phyloP scores from a whole-genome alignment of 176 grass and related monocot species.

The Carex parvula region DNA sequence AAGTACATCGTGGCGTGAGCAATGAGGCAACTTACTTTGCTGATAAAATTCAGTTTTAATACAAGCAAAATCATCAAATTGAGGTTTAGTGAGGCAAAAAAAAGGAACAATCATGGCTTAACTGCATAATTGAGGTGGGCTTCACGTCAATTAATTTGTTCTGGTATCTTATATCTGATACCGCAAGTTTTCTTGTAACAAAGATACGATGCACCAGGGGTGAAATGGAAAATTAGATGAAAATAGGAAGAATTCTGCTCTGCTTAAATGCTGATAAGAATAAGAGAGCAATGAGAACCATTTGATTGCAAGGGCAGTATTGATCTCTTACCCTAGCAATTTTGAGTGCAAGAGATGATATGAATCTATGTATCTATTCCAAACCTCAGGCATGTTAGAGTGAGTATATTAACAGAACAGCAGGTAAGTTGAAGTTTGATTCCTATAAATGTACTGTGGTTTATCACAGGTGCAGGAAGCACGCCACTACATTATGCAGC shows the following conservation, averaged over 20 bases:
- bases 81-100: neutral
- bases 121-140: neutral
- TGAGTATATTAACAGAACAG: neutral
- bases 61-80: no score
- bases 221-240: neutral
- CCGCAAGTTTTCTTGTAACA: no score
- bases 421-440: neutral
- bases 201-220: no score
- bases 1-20: no score
- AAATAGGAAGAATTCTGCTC: neutral
- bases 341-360: neutral
- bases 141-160: no score
- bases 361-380: neutral
- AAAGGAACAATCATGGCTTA: neutral
- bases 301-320: neutral
- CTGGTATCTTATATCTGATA: no score
- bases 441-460: neutral
- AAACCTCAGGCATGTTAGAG: neutral
- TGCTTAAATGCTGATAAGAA: neutral
- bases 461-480: conserved; percentile 74
- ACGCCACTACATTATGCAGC: conserved; percentile 95
- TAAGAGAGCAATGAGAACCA: neutral
- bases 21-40: no score
- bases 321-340: neutral
- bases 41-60: no score